Conservation (phyloP, 345 rosid species). For the Jatropha curcas region DNA sequence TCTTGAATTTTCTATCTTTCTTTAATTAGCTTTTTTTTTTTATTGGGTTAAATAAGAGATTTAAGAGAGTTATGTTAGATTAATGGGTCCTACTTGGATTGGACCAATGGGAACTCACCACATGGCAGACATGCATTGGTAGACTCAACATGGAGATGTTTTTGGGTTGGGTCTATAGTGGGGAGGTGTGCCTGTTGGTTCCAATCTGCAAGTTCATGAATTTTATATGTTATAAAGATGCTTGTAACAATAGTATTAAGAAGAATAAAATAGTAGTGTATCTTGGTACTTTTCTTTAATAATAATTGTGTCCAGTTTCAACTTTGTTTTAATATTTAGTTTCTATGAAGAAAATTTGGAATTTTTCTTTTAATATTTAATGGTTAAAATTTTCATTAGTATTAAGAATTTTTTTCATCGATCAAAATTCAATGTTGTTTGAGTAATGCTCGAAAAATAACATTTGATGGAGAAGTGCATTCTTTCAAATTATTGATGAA, state of each 20-base stretch:
- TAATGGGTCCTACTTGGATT: slow-evolving; percentile 2
- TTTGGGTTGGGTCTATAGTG: no score
- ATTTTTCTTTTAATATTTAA: no score
- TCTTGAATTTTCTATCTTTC: neutral
- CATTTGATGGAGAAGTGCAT: no score
- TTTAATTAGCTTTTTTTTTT: neutral
- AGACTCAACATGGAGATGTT: no score
- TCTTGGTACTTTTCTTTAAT: neutral
- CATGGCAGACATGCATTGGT: neutral
- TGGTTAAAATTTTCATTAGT: no score
- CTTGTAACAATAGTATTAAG: neutral
- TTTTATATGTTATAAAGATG: neutral
- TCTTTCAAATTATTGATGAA: no score
- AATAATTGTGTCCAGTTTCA: neutral
- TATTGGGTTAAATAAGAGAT: neutral
- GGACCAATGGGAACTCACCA: neutral
- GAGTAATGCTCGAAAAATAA: no score
- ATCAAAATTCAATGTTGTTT: no score
- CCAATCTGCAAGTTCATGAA: neutral
- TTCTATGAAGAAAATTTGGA: no score
- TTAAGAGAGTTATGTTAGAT: no score
- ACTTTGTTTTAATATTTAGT: no score
- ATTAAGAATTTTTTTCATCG: no score
- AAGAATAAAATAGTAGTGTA: neutral
- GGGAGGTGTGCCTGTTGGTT: neutral